Conservation (phyloP, 108 stramenopile species). For the Skeletonema costatum region DNA sequence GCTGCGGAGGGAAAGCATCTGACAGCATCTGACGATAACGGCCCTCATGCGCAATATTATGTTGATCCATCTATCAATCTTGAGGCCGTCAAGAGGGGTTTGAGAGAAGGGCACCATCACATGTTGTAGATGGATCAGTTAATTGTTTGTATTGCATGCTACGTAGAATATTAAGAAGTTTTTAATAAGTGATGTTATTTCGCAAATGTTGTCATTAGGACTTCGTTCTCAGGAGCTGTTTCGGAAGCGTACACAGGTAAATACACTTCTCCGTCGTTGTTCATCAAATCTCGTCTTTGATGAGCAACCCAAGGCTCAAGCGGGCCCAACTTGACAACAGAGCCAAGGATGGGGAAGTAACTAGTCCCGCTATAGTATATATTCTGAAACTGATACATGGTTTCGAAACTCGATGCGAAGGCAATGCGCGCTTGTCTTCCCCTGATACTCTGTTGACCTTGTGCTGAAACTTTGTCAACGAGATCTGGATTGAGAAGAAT, state of each 20-base stretch:
- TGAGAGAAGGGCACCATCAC: not conserved
- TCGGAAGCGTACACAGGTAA: constrained; percentile 72
- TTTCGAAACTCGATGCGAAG: constrained; percentile 75
- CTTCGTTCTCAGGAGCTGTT: constrained; percentile 64
- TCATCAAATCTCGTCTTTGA: constrained; percentile 75
- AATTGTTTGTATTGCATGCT: not conserved
- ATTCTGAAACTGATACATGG: constrained; percentile 80
- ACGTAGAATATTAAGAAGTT: not conserved
- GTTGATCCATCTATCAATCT: constrained; percentile 14
- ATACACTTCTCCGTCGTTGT: constrained; percentile 75
- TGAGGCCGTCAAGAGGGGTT: not conserved
- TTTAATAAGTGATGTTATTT: not conserved
- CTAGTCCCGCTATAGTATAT: constrained; percentile 83
- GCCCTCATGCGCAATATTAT: constrained; percentile 2
- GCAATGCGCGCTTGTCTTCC: constrained; percentile 77
- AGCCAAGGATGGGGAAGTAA: constrained; percentile 86
- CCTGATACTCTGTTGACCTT: constrained; percentile 83
- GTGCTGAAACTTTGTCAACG: constrained; percentile 68
- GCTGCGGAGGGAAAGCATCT: constrained; percentile 31
- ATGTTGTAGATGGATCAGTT: not conserved
- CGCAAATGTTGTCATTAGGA: constrained; percentile 64
- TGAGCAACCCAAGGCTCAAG: constrained; percentile 74
- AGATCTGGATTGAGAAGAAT: constrained; percentile 88
- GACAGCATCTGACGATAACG: not conserved
- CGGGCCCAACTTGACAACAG: constrained; percentile 65